Evolutionary conservation across 1,139 yeast genomes (phyloP).

Genomic region (Yamadazyma aaseri): DNA sequence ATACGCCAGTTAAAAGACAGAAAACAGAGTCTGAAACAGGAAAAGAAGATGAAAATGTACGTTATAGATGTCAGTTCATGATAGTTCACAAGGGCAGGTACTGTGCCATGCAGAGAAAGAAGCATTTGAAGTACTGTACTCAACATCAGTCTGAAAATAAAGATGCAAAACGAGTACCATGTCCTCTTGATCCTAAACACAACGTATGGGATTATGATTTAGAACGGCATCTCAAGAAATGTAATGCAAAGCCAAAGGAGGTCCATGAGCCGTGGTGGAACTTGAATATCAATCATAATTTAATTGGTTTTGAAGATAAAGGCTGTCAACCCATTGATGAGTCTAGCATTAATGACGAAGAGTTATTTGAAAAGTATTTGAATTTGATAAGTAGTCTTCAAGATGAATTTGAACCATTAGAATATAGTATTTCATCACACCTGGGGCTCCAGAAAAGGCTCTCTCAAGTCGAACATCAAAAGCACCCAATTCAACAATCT

Average conservation of each 20-base stretch:
- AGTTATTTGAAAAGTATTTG: constrained; percentile 28
- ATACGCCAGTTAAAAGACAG: neutral
- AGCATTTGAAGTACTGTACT: constrained; percentile 54
- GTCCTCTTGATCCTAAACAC: constrained; percentile 78
- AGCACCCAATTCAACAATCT: constrained; percentile 82
- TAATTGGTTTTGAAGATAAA: neutral
- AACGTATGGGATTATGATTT: constrained; percentile 65
- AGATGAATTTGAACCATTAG: constrained; percentile 12
- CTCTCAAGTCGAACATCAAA: constrained; percentile 45
- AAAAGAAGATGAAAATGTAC: neutral
- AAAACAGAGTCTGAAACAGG: neutral
- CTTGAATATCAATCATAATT: constrained; percentile 34
- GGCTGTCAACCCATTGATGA: constrained; percentile 15
- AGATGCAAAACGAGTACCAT: constrained; percentile 52
- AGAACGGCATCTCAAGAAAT: constrained; percentile 56
- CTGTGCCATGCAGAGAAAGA: constrained; percentile 63
- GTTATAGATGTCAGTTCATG: constrained; percentile 44
- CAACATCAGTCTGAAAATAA: constrained; percentile 48
- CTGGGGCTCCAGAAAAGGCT: constrained; percentile 37
- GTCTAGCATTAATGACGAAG: constrained; percentile 1
- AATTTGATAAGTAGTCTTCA: constrained; percentile 22
- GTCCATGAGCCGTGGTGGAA: constrained; percentile 43
- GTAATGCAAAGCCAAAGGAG: constrained; percentile 47
- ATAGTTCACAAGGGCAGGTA: constrained; percentile 48
- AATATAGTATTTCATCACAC: constrained; percentile 20